Conservation (phyloP, 805 yeast genomes). For the Teunomyces pallodes region DNA sequence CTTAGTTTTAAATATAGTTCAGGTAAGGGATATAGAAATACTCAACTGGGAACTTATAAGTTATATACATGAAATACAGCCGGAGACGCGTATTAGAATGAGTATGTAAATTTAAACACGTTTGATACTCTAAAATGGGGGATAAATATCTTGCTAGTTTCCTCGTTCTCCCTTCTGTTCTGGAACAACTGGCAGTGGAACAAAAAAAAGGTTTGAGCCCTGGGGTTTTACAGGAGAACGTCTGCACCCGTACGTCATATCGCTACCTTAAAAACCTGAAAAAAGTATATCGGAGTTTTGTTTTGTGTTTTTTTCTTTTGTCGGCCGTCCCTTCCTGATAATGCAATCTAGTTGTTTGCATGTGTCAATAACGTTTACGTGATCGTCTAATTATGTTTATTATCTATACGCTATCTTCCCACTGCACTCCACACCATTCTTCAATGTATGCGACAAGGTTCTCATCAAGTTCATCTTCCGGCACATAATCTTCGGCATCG, state of each 20-base stretch:
- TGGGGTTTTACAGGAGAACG: background rate
- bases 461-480: slow-evolving; percentile 48
- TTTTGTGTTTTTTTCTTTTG: no score
- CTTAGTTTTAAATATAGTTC: background rate
- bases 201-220: background rate
- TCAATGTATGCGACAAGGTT: slow-evolving; percentile 75
- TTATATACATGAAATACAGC: no score
- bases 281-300: no score
- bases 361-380: no score
- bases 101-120: no score
- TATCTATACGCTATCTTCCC: slow-evolving; percentile 55
- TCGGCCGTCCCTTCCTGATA: no score
- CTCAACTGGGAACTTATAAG: no score
- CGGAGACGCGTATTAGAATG: no score
- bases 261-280: background rate
- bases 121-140: no score
- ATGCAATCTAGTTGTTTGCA: no score
- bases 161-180: background rate
- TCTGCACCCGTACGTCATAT: background rate
- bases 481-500: slow-evolving; percentile 61
- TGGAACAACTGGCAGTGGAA: background rate
- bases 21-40: background rate
- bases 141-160: no score
- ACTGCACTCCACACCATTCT: slow-evolving; percentile 82
- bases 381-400: no score